Base-by-base conservation (phyloP, 345 rosid species). In the Syzygium aromaticum region DNA sequence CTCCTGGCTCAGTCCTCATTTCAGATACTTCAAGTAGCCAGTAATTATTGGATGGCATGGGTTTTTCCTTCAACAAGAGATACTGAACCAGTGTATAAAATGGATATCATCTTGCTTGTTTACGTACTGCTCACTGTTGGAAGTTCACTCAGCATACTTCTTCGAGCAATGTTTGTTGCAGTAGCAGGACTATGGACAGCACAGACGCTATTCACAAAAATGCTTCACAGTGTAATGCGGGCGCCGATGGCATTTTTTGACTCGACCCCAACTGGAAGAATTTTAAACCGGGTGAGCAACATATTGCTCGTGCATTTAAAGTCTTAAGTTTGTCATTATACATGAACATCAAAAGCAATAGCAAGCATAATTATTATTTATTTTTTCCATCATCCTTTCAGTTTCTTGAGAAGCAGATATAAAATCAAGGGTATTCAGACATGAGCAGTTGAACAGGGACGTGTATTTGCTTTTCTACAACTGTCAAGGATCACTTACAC, bases 41-140 rank as follows among this genome's bases (percentile, higher is more conserved):
- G 99, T 86, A 97, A 97, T 85, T 97, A 95, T 86, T 97, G 99
- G 99, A 96, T 97, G 96, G 97, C 99, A 84, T 96, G 98, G 98
- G 90, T 95, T 91, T 92, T 95, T 90, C 96, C 99, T 88, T 88
- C 99, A 54, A 93, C 97, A 56, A 90, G 89, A 23, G 94, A 95
- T 13, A 89, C 91, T 27, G 51, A 89, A 85, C 96, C 98, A 84
- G 89, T 63, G 85, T 21, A 92, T 10, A 88, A 90, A 43, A 95
- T 97, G 99, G 92, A 92, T 17, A 82, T 89, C 82, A 88, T 97
- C 64, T 87, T 97, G 88, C 94, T 93, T 86, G 95, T 95, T 86
- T 97, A 97, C 77, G 85, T 90, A 3, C 89, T 96, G 82, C 96
- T 97, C 85, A 90, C 97, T 49, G 92, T 93, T 54, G 96, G 92